Evolutionary conservation across 306 rosid species (phyloP), one percentile per base, ranked within the genome.

Genomic region (Citrullus mucosospermus): DNA sequence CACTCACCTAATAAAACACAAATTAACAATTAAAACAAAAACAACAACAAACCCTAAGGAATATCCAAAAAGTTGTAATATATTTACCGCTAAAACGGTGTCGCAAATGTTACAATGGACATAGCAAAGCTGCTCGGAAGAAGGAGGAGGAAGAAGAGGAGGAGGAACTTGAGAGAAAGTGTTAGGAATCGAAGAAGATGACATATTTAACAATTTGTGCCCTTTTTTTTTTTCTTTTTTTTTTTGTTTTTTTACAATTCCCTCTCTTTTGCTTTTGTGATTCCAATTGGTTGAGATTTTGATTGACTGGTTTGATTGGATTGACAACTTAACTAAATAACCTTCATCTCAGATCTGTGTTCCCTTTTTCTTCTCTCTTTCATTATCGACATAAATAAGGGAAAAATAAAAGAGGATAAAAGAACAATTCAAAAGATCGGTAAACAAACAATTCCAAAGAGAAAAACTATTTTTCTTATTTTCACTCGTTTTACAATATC

Each of bases 101-200:
- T 95, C 96, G 55, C 99, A 95, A 83, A 91, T 89, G 83, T 88
- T 87, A 96, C 99, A 95, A 84, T 92, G 97, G 61, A 95, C 99
- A 83, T 95, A 95, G 38, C 99, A 95, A 75, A 95, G 97, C 82
- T 92, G 96, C 86, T 95, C 99, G 84, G 97, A 87, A 80, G 97
- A 87, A 80, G 96, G 86, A 77, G 95, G 39, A 66, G 36, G 56
- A 22, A 22, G 22, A 22, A 22, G 22, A 46, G 55, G 57, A 48
- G 88, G 81, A 46, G 90, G 91, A 25, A 25, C 22, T 82, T 76
- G 79, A 16, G 36, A 13, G 66, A 55, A 36, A 32, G 96, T 87
- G 81, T 87, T 87, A 84, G 89, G 84, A 80, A 89, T 51, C 66
- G 97, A 85, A 34, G 96, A 86, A 70, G 92, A 82, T 75, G 98